Evolutionary conservation across 805 yeast genomes (phyloP).

Genomic region (Yarrowia sp.): DNA sequence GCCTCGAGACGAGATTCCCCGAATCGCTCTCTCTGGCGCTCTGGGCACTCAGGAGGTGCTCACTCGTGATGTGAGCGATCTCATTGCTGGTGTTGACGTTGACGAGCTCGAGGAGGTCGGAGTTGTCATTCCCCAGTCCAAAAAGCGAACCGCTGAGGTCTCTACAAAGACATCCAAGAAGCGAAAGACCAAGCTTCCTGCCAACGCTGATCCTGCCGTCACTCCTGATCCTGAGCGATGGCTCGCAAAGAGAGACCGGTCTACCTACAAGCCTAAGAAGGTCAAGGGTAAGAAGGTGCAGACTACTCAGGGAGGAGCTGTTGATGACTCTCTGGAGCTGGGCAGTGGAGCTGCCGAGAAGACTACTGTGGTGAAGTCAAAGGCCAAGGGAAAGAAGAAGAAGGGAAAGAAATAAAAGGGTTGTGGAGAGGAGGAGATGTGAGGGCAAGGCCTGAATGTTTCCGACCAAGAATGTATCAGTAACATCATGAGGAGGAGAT

Average conservation of each 20-base stretch:
- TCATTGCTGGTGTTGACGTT: conserved; percentile 35
- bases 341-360: conserved; percentile 25
- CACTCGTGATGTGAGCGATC: conserved; percentile 12
- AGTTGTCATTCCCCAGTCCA: conserved; percentile 35
- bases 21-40: conserved; percentile 37
- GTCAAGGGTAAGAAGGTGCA: conserved; percentile 51
- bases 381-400: conserved; percentile 37
- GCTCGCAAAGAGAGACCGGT: conserved; percentile 84
- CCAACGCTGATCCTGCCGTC: conserved; percentile 43
- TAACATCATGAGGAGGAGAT: no score
- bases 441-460: no score
- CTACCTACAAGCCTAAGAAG: conserved; percentile 76
- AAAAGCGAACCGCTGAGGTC: conserved; percentile 36
- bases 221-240: conserved; percentile 75
- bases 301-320: conserved; percentile 56
- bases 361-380: conserved; percentile 30
- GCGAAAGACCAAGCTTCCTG: conserved; percentile 42
- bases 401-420: conserved; percentile 37
- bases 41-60: conserved; percentile 35
- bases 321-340: conserved; percentile 40
- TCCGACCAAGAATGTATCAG: no score
- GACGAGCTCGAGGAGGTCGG: conserved; percentile 32
- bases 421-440: no score
- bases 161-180: conserved; percentile 35
- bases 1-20: conserved; percentile 30